Evolutionary conservation across 2,329 filamentous ascomycete species (phyloP), one percentile per base, ranked within the genome.

Genomic region (Paracamarosporium sp.): DNA sequence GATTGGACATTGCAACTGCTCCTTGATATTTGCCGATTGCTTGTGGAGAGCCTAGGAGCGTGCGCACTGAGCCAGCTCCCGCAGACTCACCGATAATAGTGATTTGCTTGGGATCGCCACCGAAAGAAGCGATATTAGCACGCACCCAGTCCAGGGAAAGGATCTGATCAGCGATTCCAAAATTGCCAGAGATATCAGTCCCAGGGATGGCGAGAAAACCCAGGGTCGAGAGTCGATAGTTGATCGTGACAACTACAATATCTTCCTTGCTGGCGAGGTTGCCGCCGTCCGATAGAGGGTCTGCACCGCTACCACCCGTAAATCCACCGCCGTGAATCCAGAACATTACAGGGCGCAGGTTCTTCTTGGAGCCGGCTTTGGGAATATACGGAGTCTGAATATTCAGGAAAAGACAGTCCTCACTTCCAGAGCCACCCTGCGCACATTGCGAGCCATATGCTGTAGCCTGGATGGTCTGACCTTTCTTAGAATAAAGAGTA

Each of bases 291-390:
- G 67, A 70, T n/a, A 68, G 46, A 5, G 63, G 33, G 36, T 73
- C 69, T 28, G 63, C 71, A 5, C 68, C 78, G 53, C 67, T 76
- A 1, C 85, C 85, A 7, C 79, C 75, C 0, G 79, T 82, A 59
- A 86, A 87, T 5, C 82, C 86, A 24, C 86, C 86, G 4, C 86
- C 86, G 48, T 84, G 80, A 20, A 85, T 83, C 72, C 79, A 83
- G 57, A 84, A 80, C 45, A 83, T 71, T 0, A 85, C 82, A 0
- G 82, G 79, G 30, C 78, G 75, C 5, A 83, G 71, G 2, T 78
- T 65, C 15, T 68, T 69, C 53, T 75, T 77, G 3, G 70, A 77
- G 4, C 73, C 76, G 11, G 68, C 63, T 35, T 76, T 80, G 17
- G 71, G 70, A n/a, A 74, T 66, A 17, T 71, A 70, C 8, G 71